Base-by-base conservation (phyloP, 1,139 yeast species). In the Zygoascus sp. region DNA sequence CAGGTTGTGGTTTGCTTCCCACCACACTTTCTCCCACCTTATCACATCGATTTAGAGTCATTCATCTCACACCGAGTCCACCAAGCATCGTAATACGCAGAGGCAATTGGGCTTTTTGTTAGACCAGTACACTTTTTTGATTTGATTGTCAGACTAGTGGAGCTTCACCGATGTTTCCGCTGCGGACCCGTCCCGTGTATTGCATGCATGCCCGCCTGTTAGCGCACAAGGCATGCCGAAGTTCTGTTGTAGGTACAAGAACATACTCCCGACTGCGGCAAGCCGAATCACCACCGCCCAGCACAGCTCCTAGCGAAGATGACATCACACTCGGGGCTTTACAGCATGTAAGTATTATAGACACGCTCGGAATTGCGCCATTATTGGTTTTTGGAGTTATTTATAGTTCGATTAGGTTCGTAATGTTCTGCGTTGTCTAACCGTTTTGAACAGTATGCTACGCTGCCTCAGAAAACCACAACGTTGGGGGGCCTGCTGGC, bases 401-500 rank as follows among this genome's bases (percentile, higher is more conserved):
- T 32, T 32, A 11, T 20, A 30, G 34, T 30, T 11, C 7, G 11
- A 30, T 13, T 30, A n/a, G 6, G 6, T 30, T 11, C 7, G 13
- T 6, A 6, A n/a, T 8, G 15, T 32, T 16, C 20, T 9, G 5
- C 8, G 20, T 16, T 8, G n/a, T 8, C n/a, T 34, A 34, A 16
- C 16, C 6, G 10, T n/a, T 32, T n/a, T 30, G 7, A n/a, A 10
- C 25, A 40, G 43, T 32, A 20, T 30, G 34, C 43, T 15, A 40
- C 20, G 11, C 16, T 40, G 3, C 43, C 43, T 16, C 43, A 40
- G 13, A 30, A 23, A 11, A 35, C 41, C 11, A 51, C 60, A 36
- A 50, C 52, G 16, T 48, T 62, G n/a, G 55, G 57, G 11, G 62
- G 61, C 13, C 52, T 62, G 20, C 51, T 60, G 11, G 50, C 51